phyloP scores from a whole-genome alignment of 768 basidiomycete species.

The Lyophyllum semitale region DNA sequence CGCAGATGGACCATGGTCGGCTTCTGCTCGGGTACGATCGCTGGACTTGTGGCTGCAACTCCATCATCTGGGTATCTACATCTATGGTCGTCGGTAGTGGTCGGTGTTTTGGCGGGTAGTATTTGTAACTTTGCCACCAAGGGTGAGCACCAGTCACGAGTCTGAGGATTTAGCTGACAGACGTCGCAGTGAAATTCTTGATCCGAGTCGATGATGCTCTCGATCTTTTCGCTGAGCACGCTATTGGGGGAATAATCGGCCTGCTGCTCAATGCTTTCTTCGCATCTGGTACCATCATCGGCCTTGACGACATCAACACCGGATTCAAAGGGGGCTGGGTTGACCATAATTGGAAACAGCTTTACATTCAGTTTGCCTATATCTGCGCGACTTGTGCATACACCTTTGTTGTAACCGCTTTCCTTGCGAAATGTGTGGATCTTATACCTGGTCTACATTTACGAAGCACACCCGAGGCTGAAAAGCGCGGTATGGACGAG shows the following conservation, averaged over 20 bases:
- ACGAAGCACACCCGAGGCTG: constrained; percentile 54
- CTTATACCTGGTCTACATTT: constrained; percentile 59
- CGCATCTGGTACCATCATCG: constrained; percentile 62
- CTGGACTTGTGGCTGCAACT: constrained; percentile 86
- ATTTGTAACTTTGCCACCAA: constrained; percentile 86
- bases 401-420: constrained; percentile 61
- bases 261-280: constrained; percentile 75
- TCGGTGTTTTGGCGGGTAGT: constrained; percentile 72
- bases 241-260: constrained; percentile 80
- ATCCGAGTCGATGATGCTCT: constrained; percentile 83
- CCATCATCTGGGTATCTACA: constrained; percentile 84
- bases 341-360: constrained; percentile 75
- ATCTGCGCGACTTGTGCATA: constrained; percentile 59
- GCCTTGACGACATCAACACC: constrained; percentile 67
- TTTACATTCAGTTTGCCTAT: constrained; percentile 77
- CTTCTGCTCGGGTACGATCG: constrained; percentile 91
- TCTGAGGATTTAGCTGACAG: neutral
- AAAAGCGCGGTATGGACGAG: constrained; percentile 69
- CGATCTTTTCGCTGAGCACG: constrained; percentile 92
- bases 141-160: constrained; percentile 40
- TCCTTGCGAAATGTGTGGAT: constrained; percentile 59
- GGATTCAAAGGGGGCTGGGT: constrained; percentile 66
- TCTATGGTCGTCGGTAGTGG: constrained; percentile 74
- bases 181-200: constrained; percentile 60
- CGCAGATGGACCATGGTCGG: constrained; percentile 88